Base-by-base conservation (phyloP, 164 flowering plant species). In the Liquidambar formosana region DNA sequence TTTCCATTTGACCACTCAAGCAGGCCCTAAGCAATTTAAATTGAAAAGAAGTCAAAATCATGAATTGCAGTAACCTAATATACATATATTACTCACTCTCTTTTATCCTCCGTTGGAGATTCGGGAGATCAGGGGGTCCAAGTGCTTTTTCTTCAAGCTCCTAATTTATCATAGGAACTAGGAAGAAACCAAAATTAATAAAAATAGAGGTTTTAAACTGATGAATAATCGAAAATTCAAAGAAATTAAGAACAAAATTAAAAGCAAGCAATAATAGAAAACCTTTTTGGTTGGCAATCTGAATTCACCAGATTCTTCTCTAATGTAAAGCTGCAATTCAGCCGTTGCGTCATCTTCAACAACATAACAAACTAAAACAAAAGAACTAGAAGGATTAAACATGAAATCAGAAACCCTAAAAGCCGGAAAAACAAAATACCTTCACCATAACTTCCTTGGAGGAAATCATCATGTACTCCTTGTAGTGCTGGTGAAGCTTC, bases 251-350 rank as follows among this genome's bases (percentile, higher is more conserved):
- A 0, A 3, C 56, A 19, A 71, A 62, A 70, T 8, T 8, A 13
- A 33, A 25, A 22, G 16, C 33, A n/a, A 54, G 43, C 19, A 33
- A 27, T 16, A 21, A 16, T 19, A 52, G 16, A 5, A 41, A 46
- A 92, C 99, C 98, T 88, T 79, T 63, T 80, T 47, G 8, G 97
- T 90, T 15, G 98, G 99, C 75, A 95, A 83, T 73, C 83, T 81
- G 71, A 95, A 89, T 76, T 89, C 97, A 69, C 91, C 97, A 59
- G 93, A 80, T 71, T 88, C 93, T 59, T 80, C 87, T 71, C 83
- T 82, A 44, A 93, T 93, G 64, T 95, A 93, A 22, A 82, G 77
- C 74, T 80, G 78, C 73, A 92, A 43, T 70, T 92, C 97, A n/a
- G 65, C 84, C 27, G 19, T 76, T 10, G 90, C 90, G 5, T 89